Evolutionary conservation across 192 early-diverging fungal species (phyloP).

Genomic region (Coemansia sp.): DNA sequence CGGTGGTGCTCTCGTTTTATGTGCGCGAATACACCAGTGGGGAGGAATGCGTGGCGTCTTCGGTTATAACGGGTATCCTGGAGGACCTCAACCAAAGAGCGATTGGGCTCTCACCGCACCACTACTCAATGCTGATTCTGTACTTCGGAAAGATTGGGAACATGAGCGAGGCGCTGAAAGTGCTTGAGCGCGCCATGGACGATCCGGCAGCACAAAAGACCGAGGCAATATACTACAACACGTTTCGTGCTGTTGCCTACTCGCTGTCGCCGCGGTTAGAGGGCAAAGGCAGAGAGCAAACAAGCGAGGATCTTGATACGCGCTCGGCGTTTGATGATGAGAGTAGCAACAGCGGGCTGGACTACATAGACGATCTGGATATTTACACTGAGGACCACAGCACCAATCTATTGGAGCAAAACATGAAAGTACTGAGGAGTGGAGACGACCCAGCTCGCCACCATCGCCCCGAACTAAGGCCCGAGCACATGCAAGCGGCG

Average conservation of each 20-base stretch:
- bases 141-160: slow-evolving; percentile 33
- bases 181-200: slow-evolving; percentile 38
- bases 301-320: background rate
- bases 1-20: slow-evolving; percentile 40
- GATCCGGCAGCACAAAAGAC: slow-evolving; percentile 17
- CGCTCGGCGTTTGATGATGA: background rate
- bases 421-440: background rate
- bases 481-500: slow-evolving; percentile 25
- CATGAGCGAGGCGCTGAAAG: slow-evolving; percentile 24
- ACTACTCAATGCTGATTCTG: slow-evolving; percentile 43
- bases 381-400: background rate
- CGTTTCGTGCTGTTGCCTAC: slow-evolving; percentile 26
- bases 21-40: slow-evolving; percentile 18
- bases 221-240: slow-evolving; percentile 38
- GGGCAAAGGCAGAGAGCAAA: background rate
- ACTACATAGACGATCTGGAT: slow-evolving; percentile 27
- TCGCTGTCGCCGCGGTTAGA: slow-evolving; percentile 8
- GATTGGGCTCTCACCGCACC: slow-evolving; percentile 23
- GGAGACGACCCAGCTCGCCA: background rate
- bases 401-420: background rate
- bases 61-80: slow-evolving; percentile 17
- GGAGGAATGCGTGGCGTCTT: slow-evolving; percentile 1
- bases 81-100: slow-evolving; percentile 29
- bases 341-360: slow-evolving; percentile 5
- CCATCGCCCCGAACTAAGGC: background rate